Evolutionary conservation across 805 yeast species (phyloP), one percentile per base, ranked within the genome.

Genomic region (Clavispora asparagi): DNA sequence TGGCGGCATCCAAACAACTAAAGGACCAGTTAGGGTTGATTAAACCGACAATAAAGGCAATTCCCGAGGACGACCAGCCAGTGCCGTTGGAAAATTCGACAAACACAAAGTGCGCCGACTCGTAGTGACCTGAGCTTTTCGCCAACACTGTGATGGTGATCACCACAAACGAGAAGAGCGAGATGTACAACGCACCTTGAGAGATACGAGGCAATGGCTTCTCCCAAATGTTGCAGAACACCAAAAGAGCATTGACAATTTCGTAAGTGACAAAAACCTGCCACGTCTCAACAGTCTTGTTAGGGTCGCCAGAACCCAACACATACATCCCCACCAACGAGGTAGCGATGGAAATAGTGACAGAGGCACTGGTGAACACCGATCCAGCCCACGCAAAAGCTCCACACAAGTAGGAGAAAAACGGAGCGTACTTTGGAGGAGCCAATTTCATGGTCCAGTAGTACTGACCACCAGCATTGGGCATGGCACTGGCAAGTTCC

Each of bases 11-110:
- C 42, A 82, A 70, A 52, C 88, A 82, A 26, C 81, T 73, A 66
- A 82, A 82, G 9, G 83, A 78, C 86, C 86, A 83, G 46, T 80
- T 77, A 6, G 87, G 85, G 58, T 82, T 82, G 53, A 83, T 76
- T 41, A 83, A 63, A n/a, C 89, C 88, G n/a, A 81, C 78, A 46
- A 83, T 74, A 58, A 82, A 80, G 0, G 86, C 84, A 61, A 82
- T 74, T 27, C 78, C 87, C 1, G 77, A 53, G 2, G 77, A 68
- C 9, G 67, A 53, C 85, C 87, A 82, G 35, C 87, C 87, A 1
- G 86, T 80, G 28, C 66, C 73, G 57, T 80, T 80, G 30, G 71
- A 61, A 50, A 79, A 81, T 17, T 71, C 68, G 4, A 64, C 71
- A 61, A 83, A 83, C 19, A 82, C 85, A 51, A 76, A 79, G 6